Evolutionary conservation across 257 asterid species (phyloP).

Genomic region (Solanum pimpinellifolium): DNA sequence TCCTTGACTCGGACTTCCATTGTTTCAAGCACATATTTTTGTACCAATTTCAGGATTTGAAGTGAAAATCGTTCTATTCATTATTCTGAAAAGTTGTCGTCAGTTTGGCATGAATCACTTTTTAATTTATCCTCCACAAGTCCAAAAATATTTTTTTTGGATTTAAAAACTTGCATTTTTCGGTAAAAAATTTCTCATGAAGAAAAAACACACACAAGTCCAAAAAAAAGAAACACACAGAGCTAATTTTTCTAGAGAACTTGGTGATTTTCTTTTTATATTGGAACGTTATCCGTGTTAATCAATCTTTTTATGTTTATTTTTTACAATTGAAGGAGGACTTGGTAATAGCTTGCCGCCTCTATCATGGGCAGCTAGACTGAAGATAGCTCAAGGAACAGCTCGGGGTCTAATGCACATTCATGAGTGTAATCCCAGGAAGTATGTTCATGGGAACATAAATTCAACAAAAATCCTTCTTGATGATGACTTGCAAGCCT

Average conservation of each 20-base stretch:
- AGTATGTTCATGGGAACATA: constrained; percentile 64
- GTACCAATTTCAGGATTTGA: background rate
- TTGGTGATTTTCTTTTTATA: background rate
- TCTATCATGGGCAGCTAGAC: constrained; percentile 59
- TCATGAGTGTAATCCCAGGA: constrained; percentile 76
- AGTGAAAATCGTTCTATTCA: background rate
- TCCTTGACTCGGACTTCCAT: background rate
- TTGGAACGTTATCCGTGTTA: background rate
- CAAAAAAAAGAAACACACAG: background rate
- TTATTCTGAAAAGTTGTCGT: background rate
- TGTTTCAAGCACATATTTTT: background rate
- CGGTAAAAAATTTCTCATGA: background rate
- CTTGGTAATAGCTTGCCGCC: constrained; percentile 47
- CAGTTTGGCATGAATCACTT: background rate
- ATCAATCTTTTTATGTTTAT: background rate
- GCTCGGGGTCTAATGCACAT: constrained; percentile 67
- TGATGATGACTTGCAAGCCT: constrained; percentile 66
- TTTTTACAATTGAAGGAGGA: constrained; percentile 36
- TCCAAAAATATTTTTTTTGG: background rate
- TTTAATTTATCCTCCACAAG: background rate
- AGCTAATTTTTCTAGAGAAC: background rate
- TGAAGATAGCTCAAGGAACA: constrained; percentile 53
- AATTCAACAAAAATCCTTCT: constrained; percentile 81
- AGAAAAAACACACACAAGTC: background rate
- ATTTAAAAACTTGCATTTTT: background rate